A percentile compares a stretch with the other conserved stretches of the same genome.
Conservation (phyloP, 805 yeast species). For the Starmerella potacharoeniae region DNA sequence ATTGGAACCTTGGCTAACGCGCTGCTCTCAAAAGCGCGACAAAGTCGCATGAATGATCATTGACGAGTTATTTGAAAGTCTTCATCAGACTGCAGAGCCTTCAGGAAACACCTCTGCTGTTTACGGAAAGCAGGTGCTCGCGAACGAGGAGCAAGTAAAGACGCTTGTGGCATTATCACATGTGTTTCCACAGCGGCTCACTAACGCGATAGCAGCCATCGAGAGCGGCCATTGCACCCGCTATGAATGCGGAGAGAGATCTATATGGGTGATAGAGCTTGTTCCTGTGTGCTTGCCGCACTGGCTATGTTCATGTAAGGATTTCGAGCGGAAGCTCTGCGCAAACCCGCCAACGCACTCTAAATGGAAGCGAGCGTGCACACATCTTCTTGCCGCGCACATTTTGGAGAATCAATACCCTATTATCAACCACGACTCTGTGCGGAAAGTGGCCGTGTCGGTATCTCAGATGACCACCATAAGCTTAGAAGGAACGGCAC, state of each 20-base stretch:
- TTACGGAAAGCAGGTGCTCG: slow-evolving; percentile 7
- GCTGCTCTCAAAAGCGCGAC: neutral
- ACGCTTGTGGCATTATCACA: slow-evolving; percentile 17
- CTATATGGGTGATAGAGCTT: neutral
- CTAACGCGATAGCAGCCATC: slow-evolving; percentile 19
- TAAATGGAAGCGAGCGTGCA: slow-evolving; percentile 15
- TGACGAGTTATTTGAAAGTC: slow-evolving; percentile 12
- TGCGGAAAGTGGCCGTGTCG: neutral
- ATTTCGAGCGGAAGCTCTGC: slow-evolving; percentile 1
- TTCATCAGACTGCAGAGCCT: neutral
- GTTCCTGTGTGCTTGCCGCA: slow-evolving; percentile 8
- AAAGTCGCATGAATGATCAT: slow-evolving; percentile 2
- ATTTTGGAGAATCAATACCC: slow-evolving; percentile 8
- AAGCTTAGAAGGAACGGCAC: neutral
- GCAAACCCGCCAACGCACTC: neutral
- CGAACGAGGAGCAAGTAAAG: slow-evolving; percentile 10
- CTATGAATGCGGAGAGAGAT: neutral
- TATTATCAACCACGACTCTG: slow-evolving; percentile 1
- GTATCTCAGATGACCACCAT: neutral
- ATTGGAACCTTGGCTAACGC: no score
- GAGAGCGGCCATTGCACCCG: slow-evolving; percentile 13
- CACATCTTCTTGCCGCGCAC: slow-evolving; percentile 20
- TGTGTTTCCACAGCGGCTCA: slow-evolving; percentile 18
- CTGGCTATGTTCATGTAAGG: slow-evolving; percentile 21
- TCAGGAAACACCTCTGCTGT: neutral